phyloP scores from a whole-genome alignment of 2,329 filamentous ascomycete genomes.

The Davidsoniella eucalypti region DNA sequence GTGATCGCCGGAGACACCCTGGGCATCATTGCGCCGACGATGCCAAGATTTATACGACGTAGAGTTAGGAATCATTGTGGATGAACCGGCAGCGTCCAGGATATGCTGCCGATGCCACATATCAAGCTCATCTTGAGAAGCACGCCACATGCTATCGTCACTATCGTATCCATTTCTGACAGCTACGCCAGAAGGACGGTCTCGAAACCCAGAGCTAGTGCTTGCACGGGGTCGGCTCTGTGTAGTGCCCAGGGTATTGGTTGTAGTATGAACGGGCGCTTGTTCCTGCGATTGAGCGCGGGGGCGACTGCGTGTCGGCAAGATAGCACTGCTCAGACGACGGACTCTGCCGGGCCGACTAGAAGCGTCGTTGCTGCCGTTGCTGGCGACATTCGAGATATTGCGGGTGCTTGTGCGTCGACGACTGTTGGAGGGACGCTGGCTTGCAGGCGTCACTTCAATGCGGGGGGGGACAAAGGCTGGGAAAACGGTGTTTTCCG shows the following conservation, averaged over 20 bases:
- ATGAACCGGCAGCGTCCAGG: neutral
- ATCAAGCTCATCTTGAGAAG: too few species aligned
- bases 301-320: neutral
- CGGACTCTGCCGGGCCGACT: neutral
- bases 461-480: slow-evolving; percentile 5
- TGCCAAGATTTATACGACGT: neutral
- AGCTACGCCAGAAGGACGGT: neutral
- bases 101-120: neutral
- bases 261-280: neutral
- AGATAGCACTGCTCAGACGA: neutral
- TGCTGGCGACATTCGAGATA: neutral
- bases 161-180: neutral
- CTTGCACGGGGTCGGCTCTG: neutral
- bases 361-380: neutral
- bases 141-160: slow-evolving; percentile 11
- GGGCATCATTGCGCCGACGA: neutral
- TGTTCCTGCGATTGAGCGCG: neutral
- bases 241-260: neutral
- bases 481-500: slow-evolving; percentile 1
- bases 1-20: neutral
- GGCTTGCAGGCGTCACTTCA: neutral
- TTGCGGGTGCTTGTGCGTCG: slow-evolving; percentile 3
- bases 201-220: neutral
- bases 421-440: neutral
- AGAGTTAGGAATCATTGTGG: neutral